Evolutionary conservation across 108 stramenopile genomes (phyloP), one percentile per base, ranked within the genome.

Genomic region (Fragilariopsis cylindrus): DNA sequence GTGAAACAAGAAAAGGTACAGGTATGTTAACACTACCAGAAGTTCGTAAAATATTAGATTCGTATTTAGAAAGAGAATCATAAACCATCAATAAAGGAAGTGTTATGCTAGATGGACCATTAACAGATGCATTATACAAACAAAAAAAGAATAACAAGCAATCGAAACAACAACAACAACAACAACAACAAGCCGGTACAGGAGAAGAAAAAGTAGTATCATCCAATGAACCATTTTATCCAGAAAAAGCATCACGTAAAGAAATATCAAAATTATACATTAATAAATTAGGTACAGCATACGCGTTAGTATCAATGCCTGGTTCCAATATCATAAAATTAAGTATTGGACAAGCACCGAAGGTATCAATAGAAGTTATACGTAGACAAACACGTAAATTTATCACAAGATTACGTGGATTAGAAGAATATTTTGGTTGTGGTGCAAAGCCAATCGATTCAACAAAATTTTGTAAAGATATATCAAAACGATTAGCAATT

Each of bases 221-320:
- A 64, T 74, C n/a, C 16, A 57, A 57, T 15, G 39, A 57, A 15
- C n/a, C 64, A 42, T 60, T 47, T 5, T 79, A 56, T 64, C 85
- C 87, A 39, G 79, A 76, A 50, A 56, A 48, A 2, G 67, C 90
- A 3, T 60, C 72, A 18, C 77, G 91, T 45, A 92, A 92, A 73
- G 91, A 95, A 48, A 42, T 91, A 40, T 70, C 75, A 4, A 76
- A 84, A 8, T 60, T 18, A 43, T 95, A 84, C 80, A 69, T 76
- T 16, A 66, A 60, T 13, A 79, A 82, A 60, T 82, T 91, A 82
- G 82, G 85, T 5, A 63, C 72, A 3, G 91, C 87, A 3, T 87
- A 87, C 66, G 91, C 91, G 0, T 42, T 95, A 46, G 94, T 95
- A 4, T 68, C 80, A 71, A 90, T 95, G 89, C 94, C 94, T 3